Evolutionary conservation across 352 stramenopile species (phyloP), one percentile per base, ranked within the genome.

Genomic region (Phytophthora sojae): DNA sequence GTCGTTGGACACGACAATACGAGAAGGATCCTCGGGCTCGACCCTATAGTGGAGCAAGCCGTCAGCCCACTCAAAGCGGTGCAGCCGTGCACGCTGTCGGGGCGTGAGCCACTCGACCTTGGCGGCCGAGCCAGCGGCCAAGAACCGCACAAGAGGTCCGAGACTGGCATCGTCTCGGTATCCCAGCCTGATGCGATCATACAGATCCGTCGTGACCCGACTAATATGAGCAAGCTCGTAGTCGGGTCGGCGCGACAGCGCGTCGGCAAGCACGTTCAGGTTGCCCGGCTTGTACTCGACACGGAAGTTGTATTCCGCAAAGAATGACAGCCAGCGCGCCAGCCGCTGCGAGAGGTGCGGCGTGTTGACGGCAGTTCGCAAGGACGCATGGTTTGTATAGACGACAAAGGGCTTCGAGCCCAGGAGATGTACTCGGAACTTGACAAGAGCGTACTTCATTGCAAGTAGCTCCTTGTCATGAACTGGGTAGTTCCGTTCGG

Each of bases 281-380:
- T 44, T 15, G 35, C 35, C 35, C 8, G 14, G 64, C 57, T 71
- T 71, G 37, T 71, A 71, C 19, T 67, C 56, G 25, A 67, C 58
- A 11, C 32, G 37, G 32, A 71, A 64, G 47, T 71, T 71, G 56
- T 60, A 71, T 67, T 71, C 64, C 49, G 19, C 25, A 45, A 71
- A 71, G 56, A 71, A 71, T 30, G 56, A 42, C 5, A 71, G 57
- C 64, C 57, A 71, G 12, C 64, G 42, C 12, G 55, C 56, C 64
- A 71, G 61, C 8, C 44, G 51, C 19, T 61, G 55, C 7, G 55
- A 61, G 8, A 44, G 14, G 14, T 44, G 35, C 35, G 35, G 35
- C 35, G 35, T 9, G 35, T 26, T 44, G 9, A 15, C 14, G 9
- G 35, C 35, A 17, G 14, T 44, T 6, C 35, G 35, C 14, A 44